phyloP scores from a whole-genome alignment of 176 grass and related monocot genomes.

The Phoenix roebelenii region DNA sequence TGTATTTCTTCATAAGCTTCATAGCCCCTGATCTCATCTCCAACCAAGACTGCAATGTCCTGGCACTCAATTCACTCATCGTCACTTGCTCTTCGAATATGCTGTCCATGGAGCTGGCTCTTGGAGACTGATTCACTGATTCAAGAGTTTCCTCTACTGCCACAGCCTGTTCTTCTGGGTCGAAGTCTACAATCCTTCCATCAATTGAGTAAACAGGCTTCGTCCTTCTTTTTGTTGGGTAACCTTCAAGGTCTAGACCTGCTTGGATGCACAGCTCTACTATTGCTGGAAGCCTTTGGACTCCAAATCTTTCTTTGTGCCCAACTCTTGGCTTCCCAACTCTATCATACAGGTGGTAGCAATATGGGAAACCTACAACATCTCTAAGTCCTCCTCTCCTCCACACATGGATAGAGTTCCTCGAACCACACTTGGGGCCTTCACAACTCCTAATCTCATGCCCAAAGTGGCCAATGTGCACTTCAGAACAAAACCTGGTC shows the following conservation, averaged over 20 bases:
- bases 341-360: conserved; percentile 69
- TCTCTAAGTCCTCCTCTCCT: conserved; percentile 27
- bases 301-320: conserved; percentile 51
- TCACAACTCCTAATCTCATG: conserved; percentile 65
- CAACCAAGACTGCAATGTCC: conserved; percentile 41
- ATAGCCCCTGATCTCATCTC: conserved; percentile 36
- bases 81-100: neutral
- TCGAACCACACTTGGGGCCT: conserved; percentile 36
- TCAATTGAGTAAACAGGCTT: conserved; percentile 58
- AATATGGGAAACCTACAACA: conserved; percentile 49
- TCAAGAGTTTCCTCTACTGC: neutral
- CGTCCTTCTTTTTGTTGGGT: conserved; percentile 45
- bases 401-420: conserved; percentile 64
- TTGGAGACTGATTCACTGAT: neutral
- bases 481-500: conserved; percentile 46
- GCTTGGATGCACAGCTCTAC: conserved; percentile 75
- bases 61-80: conserved; percentile 16
- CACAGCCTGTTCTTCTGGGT: conserved; percentile 22
- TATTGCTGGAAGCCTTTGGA: conserved; percentile 39
- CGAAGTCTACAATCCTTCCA: conserved; percentile 58
- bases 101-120: neutral
- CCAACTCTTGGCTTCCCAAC: conserved; percentile 45
- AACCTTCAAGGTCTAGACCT: conserved; percentile 34
- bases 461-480: conserved; percentile 32
- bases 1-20: conserved; percentile 51